These are phyloP conservation scores for Trichocladium antarcticum DNA, from an alignment of 495 filamentous ascomycete genomes.

Conservation along the genomic window DNA sequence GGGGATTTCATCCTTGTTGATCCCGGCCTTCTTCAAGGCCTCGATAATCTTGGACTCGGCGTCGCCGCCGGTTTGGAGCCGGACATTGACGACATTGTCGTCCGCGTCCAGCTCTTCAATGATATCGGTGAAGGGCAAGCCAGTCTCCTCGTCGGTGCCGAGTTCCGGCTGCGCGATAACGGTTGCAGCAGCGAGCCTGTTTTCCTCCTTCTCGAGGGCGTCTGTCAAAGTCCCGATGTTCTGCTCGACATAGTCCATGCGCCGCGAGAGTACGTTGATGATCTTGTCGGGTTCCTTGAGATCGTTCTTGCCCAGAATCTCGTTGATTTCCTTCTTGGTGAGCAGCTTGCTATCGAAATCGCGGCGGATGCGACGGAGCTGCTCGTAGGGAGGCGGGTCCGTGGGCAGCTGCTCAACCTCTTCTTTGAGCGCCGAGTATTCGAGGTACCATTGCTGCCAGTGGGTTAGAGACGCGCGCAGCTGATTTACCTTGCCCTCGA, in stretches of 20 bases:
- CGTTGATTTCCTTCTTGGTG: conserved; percentile 47
- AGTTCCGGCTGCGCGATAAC: conserved; percentile 38
- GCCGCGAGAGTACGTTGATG: conserved; percentile 55
- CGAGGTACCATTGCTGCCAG: conserved; percentile 83
- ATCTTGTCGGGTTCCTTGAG: conserved; percentile 47
- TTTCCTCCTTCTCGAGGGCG: conserved; percentile 54
- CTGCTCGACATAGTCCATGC: conserved; percentile 78
- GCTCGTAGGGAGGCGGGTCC: conserved; percentile 45
- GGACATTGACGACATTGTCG: conserved; percentile 64
- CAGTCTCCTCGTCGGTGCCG: conserved; percentile 48
- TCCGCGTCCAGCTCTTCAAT: conserved; percentile 87
- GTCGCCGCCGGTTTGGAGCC: conserved; percentile 49
- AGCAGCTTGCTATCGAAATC: conserved; percentile 37
- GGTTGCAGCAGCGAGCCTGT: conserved; percentile 46
- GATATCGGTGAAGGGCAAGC: conserved; percentile 71
- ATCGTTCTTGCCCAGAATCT: conserved; percentile 49
- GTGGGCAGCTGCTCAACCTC: conserved; percentile 47
- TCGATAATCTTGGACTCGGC: conserved; percentile 52
- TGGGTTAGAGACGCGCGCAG: conserved; percentile 66
- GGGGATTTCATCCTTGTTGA: conserved; percentile 14
- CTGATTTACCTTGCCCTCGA: conserved; percentile 65
- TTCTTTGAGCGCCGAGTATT: conserved; percentile 81
- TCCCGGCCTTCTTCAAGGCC: conserved; percentile 57
- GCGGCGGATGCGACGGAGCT: conserved; percentile 29
- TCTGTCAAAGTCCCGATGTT: conserved; percentile 63